Evolutionary conservation across 2,329 filamentous ascomycete genomes (phyloP), one percentile per base, ranked within the genome.

Genomic region (Calonectria hawksworthii): DNA sequence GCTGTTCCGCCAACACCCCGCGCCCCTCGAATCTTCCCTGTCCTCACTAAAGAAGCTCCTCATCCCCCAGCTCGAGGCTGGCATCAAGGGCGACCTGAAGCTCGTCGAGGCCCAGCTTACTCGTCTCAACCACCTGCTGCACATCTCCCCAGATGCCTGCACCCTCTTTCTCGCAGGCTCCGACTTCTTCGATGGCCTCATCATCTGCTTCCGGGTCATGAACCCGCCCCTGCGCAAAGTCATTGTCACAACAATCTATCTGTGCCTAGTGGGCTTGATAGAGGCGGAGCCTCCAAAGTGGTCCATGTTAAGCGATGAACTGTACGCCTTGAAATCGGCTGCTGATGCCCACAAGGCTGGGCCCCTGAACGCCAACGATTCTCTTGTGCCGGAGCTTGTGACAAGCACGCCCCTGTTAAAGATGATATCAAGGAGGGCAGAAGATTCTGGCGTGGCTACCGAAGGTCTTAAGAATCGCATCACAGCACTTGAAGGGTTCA

Each of bases 151-250:
- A 0, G 86, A 89, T 26, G 86, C 88, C 0, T 90, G 90, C 26
- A 85, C 87, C 1, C 87, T 94, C 78, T 93, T 98, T 80, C 90
- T 98, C 79, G 94, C 94, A 0, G 96, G 96, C 1, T 96, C 94
- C 66, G 96, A 98, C 84, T 96, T 97, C 79, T 85, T 98, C 26
- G 96, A 98, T 83, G 92, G 94, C 0, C 88, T 98, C 16, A 87
- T 92, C 47, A 86, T 87, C 65, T 92, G 92, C 75, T 96, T 93
- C 84, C 89, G 87, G 64, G 89, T 93, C 72, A 92, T 91, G 83
- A 91, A 93, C 72, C 89, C 90, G 23, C 89, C 89, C 0, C 80
- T 96, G 54, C 91, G 93, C 73, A 94, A 91, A 76, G 89, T 90
- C 21, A 90, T 98, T 36, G 89, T 96, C 61, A 92, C 94, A 1